Evolutionary conservation across 2,329 filamentous ascomycete genomes (phyloP).

Genomic region (Penicillium sp.): DNA sequence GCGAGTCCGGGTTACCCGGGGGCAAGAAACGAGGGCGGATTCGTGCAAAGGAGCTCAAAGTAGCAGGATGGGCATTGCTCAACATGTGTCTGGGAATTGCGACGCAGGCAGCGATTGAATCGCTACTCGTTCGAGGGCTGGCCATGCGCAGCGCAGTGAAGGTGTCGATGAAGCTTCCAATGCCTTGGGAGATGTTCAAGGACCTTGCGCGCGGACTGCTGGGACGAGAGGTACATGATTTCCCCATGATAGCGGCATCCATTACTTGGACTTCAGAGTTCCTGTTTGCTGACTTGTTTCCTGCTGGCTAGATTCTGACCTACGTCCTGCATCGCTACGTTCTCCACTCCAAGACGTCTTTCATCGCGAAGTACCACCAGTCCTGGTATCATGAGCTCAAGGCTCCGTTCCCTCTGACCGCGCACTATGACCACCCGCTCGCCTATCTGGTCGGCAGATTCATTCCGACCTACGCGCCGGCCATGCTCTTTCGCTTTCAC

Average conservation of each 20-base stretch:
- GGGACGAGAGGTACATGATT: slow-evolving; percentile 53
- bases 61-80: slow-evolving; percentile 53
- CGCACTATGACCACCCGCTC: slow-evolving; percentile 60
- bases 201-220: slow-evolving; percentile 54
- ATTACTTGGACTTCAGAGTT: no score
- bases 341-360: slow-evolving; percentile 60
- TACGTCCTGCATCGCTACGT: slow-evolving; percentile 72
- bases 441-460: slow-evolving; percentile 55
- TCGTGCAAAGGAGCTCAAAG: slow-evolving; percentile 46
- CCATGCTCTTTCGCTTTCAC: slow-evolving; percentile 58
- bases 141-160: slow-evolving; percentile 55
- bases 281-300: slow-evolving; percentile 6
- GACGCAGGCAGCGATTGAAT: slow-evolving; percentile 57
- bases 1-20: slow-evolving; percentile 49
- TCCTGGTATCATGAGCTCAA: slow-evolving; percentile 57
- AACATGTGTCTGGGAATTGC: slow-evolving; percentile 56
- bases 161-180: slow-evolving; percentile 58
- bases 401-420: slow-evolving; percentile 56
- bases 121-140: slow-evolving; percentile 53
- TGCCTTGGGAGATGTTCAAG: slow-evolving; percentile 60
- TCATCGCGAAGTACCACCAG: slow-evolving; percentile 54
- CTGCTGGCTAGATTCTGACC: slow-evolving; percentile 24
- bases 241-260: not conserved
- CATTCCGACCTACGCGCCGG: slow-evolving; percentile 57
- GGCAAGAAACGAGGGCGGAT: slow-evolving; percentile 38